A percentile compares a stretch with the other conserved stretches of the same genome.
Evolutionary conservation across 2,329 filamentous ascomycete species (phyloP).

Genomic region (Parafenestella ontariensis): DNA sequence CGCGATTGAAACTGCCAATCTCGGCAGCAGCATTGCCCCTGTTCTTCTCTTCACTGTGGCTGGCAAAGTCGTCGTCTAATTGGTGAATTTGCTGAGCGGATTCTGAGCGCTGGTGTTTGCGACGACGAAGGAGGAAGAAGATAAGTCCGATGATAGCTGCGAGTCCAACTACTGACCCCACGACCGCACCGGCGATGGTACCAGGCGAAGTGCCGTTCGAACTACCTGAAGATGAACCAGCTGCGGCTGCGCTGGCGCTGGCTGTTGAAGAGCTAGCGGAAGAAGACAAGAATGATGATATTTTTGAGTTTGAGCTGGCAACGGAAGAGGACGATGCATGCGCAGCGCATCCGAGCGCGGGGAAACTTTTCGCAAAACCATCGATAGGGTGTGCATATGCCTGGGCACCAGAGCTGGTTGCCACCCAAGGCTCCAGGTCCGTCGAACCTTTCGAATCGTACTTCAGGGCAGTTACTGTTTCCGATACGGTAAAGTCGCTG

Average conservation of each 20-base stretch:
- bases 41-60: constrained; percentile 1
- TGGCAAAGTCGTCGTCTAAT: constrained; percentile 10
- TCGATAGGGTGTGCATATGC: constrained; percentile 40
- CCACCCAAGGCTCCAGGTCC: constrained; percentile 12
- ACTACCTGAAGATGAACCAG: constrained; percentile 4
- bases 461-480: constrained; percentile 21
- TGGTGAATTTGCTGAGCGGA: constrained; percentile 11
- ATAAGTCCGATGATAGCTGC: constrained; percentile 20
- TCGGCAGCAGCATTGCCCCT: neutral
- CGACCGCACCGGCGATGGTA: constrained; percentile 29
- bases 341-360: constrained; percentile 20
- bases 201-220: constrained; percentile 10
- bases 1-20: no score
- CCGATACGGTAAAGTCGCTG: constrained; percentile 24
- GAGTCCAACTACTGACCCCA: constrained; percentile 22
- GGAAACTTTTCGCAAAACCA: constrained; percentile 25
- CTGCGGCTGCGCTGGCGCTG: neutral
- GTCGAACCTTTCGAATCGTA: constrained; percentile 26
- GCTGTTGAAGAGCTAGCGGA: neutral
- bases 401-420: constrained; percentile 16
- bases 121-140: constrained; percentile 19
- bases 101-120: constrained; percentile 4
- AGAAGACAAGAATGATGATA: neutral
- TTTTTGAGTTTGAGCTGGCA: neutral
- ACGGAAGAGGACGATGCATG: constrained; percentile 2